Percentiles rank a stretch among this genome's conserved stretches.
Conservation (phyloP, 2,329 filamentous ascomycete genomes). For the Fusarium drepaniforme region DNA sequence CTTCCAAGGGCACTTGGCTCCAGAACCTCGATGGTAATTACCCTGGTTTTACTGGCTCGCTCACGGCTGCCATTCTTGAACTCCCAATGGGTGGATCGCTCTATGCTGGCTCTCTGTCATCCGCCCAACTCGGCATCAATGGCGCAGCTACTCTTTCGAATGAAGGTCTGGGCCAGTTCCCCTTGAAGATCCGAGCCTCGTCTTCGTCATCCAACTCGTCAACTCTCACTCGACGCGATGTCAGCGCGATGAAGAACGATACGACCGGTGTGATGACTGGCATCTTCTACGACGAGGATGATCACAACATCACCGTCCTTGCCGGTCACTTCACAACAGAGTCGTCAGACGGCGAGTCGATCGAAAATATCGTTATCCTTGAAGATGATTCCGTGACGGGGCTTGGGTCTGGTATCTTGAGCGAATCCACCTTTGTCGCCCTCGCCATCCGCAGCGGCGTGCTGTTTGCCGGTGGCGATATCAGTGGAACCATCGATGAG, state of each 20-base stretch:
- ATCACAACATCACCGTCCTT: slow-evolving; percentile 85
- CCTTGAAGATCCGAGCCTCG: slow-evolving; percentile 64
- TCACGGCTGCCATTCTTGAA: slow-evolving; percentile 77
- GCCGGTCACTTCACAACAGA: slow-evolving; percentile 87
- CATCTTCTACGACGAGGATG: slow-evolving; percentile 77
- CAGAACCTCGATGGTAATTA: slow-evolving; percentile 77
- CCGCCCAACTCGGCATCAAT: slow-evolving; percentile 78
- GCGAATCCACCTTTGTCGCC: slow-evolving; percentile 80
- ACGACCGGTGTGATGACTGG: slow-evolving; percentile 81
- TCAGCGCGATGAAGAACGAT: slow-evolving; percentile 52
- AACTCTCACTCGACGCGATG: slow-evolving; percentile 61
- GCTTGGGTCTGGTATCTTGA: slow-evolving; percentile 73
- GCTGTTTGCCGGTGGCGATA: slow-evolving; percentile 84
- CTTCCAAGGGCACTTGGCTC: slow-evolving; percentile 87
- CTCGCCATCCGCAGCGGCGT: slow-evolving; percentile 75
- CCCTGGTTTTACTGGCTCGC: slow-evolving; percentile 76
- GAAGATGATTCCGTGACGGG: slow-evolving; percentile 83
- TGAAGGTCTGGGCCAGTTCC: slow-evolving; percentile 65
- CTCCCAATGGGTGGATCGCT: slow-evolving; percentile 74
- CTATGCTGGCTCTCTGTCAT: slow-evolving; percentile 86
- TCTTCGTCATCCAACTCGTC: slow-evolving; percentile 48
- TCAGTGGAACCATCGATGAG: slow-evolving; percentile 77
- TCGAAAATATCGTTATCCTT: slow-evolving; percentile 87
- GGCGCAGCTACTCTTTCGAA: slow-evolving; percentile 77
- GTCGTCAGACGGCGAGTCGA: slow-evolving; percentile 74